Base-by-base conservation (phyloP, 495 filamentous ascomycete genomes). In the Extremus antarcticus region DNA sequence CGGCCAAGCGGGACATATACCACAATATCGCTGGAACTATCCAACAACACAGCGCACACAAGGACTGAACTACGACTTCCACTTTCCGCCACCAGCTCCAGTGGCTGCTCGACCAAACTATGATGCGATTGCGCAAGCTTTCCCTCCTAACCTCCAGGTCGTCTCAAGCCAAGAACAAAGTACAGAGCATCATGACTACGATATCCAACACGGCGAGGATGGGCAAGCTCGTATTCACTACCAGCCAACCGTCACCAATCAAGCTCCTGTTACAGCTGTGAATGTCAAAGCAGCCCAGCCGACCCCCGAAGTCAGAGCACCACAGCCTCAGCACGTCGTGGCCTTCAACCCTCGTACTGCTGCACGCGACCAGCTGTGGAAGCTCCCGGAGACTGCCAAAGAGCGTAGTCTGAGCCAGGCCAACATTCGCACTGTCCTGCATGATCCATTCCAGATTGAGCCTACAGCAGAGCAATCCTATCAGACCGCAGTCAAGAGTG, bases 381-480 rank as follows among this genome's bases (percentile, higher is more conserved):
- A 58, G 43, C 40, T 62, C 47, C 25, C 48, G 23, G 55, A 58
- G 32, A 57, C 58, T 13, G 59, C 59, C 21, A 58, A 62, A 46
- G 55, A 62, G 47, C 59, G 59, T 17, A 62, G 52, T 43, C 47
- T 51, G 3, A 58, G 55, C 32, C 59, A 62, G 20, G 23, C 39
- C 17, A 62, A 62, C 48, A 55, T 62, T 19, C 59, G 59, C 39
- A 62, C 55, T 2, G 59, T 58, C 47, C 22, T 58, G n/a, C 29
- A 55, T 41, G 59, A 62, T 21, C 55, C 59, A 2, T 62, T 58
- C 35, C 45, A 47, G 16, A 23, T 13, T 16, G 17, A 51, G 22
- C 1, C 40, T 1, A 19, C 38, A 11, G 19, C 39, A 11, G 58
- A 43, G 8, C 13, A 29, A 20, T 17, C 2, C 11, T 2, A n/a